Base-by-base conservation (phyloP, 306 rosid genomes). In the Elaeagnus macrophylla region DNA sequence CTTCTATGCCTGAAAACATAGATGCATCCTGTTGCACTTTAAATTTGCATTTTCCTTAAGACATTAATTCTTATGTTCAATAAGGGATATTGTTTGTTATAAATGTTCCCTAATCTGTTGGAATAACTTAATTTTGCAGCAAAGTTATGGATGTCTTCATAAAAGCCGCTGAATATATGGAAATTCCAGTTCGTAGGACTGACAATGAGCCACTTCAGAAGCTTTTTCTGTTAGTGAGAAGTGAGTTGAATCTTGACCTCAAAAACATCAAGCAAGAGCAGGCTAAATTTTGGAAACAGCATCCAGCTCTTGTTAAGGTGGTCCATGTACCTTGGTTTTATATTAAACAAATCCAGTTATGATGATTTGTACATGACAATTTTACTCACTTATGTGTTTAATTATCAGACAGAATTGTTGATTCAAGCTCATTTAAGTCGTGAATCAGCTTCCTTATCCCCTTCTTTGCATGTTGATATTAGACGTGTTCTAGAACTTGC, bases 201-300 rank as follows among this genome's bases (percentile, higher is more conserved):
- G 96, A 93, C 20, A 70, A 82, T 56, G 99, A 87, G 48, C 99
- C 99, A 46, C 95, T 87, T 58, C 99, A 93, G 67, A 87, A 84
- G 84, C 84, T 93, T 53, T 93, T 93, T 60, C 74, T 88, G 96
- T 72, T 88, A 66, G 96, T 93, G 47, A 79, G 96, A 65, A 87
- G 99, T 79, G 99, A 93, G 82, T 73, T 93, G 71, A 93, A 93
- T 80, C 83, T 93, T 64, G 96, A 93, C 81, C 96, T 82, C 55
- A 93, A 93, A 80, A 93, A 87, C 82, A 87, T 87, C 53, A 93
- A 93, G 84, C 99, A 93, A 74, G 99, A 87, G 81, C 96, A 93
- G 68, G 85, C 96, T 39, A 93, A 93, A 72, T 93, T 93, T 82
- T 84, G 95, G 99, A 87, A 87, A 79, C 96, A 93, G 76, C 96